phyloP scores from a whole-genome alignment of 2,329 filamentous ascomycete genomes.

The Colletotrichum plurivorum region DNA sequence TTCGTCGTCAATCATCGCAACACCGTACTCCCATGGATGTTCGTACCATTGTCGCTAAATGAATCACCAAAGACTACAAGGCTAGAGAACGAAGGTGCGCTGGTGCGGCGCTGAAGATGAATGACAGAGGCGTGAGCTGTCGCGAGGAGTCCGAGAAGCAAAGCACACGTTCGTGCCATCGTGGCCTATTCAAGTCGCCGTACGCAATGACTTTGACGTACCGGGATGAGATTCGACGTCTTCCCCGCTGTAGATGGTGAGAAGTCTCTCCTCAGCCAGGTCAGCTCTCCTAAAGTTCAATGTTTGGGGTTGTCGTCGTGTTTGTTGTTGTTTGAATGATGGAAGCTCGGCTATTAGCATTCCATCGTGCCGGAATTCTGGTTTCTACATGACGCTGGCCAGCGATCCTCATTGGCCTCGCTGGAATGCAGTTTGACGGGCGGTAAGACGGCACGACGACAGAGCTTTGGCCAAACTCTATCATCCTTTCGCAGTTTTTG shows the following conservation, averaged over 20 bases:
- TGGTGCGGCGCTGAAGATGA: not conserved
- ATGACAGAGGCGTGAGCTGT: not conserved
- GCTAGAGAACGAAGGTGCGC: not conserved
- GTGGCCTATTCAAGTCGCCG: not conserved
- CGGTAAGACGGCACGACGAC: too few relatives aligned
- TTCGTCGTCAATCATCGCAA: not conserved
- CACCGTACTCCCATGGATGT: fast-evolving
- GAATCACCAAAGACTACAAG: conserved; percentile 36
- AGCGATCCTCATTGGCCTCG: not conserved
- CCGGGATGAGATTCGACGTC: too few relatives aligned
- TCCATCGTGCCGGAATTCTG: not conserved
- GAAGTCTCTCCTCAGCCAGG: too few relatives aligned
- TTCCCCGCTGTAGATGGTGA: too few relatives aligned
- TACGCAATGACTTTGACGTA: too few relatives aligned
- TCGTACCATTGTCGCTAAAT: conserved; percentile 32
- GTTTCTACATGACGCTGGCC: not conserved
- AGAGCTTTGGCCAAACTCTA: not conserved
- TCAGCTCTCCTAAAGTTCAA: too few relatives aligned
- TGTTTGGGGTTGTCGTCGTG: too few relatives aligned
- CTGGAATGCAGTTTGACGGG: not conserved
- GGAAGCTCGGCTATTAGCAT: not conserved
- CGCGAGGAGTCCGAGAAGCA: not conserved
- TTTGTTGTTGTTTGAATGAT: not conserved
- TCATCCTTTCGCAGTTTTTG: not conserved
- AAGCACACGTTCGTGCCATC: not conserved